A percentile compares a stretch with the other conserved stretches of the same genome.
Conservation (phyloP, 2,329 filamentous ascomycete genomes). For the Thelonectria olida region DNA sequence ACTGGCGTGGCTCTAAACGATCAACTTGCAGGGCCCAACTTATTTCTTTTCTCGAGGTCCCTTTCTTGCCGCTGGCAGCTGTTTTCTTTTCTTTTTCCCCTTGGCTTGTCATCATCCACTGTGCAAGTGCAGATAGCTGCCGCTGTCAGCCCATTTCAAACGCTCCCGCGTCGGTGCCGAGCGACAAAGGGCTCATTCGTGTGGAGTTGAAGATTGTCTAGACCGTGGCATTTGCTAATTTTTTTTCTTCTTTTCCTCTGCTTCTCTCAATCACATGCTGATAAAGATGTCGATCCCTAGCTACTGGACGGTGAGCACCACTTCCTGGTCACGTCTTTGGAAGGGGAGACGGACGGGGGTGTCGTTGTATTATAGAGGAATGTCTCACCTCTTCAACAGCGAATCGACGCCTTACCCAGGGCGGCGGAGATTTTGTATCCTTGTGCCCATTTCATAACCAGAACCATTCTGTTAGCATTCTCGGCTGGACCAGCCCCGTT, state of each 20-base stretch:
- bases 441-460: not conserved
- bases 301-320: not conserved
- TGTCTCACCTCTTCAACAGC: too few species aligned
- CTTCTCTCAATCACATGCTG: not conserved
- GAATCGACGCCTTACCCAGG: too few species aligned
- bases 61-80: too few species aligned
- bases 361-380: too few species aligned
- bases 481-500: constrained; percentile 1
- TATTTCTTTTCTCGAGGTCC: too few species aligned
- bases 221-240: constrained; percentile 7
- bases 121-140: not conserved
- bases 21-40: too few species aligned
- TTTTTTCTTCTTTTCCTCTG: not conserved
- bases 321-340: not conserved
- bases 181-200: not conserved
- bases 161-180: not conserved
- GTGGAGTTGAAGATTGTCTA: not conserved
- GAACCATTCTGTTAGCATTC: constrained; percentile 3
- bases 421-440: too few species aligned
- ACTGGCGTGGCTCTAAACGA: too few species aligned
- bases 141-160: not conserved
- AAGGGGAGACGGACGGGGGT: not conserved
- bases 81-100: not conserved
- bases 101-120: not conserved
- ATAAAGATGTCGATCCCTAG: not conserved